A percentile compares a stretch with the other conserved stretches of the same genome.
Evolutionary conservation across 306 rosid genomes (phyloP).

Genomic region (Cucurbita maxima): DNA sequence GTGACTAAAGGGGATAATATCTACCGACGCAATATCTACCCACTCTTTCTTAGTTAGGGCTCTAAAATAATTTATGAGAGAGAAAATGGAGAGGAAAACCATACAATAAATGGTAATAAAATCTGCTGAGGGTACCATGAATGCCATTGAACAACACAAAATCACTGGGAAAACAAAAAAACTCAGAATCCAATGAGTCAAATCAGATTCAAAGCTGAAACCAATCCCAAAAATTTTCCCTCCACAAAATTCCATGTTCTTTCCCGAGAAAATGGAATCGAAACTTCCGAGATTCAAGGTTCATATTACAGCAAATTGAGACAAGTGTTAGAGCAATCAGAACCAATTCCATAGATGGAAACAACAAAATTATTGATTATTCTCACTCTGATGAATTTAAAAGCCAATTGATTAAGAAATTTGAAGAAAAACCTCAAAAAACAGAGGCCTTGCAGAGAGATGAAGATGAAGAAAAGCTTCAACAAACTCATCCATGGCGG

Average conservation of each 20-base stretch:
- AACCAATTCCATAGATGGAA: background rate
- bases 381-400: background rate
- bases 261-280: background rate
- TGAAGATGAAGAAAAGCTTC: background rate
- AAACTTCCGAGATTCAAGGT: background rate
- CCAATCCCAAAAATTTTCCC: background rate
- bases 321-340: background rate
- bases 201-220: background rate
- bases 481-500: slow-evolving; percentile 2
- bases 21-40: too few species aligned
- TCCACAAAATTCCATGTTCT: background rate
- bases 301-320: background rate
- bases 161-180: background rate
- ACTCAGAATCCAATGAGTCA: background rate
- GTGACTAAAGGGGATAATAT: too few species aligned
- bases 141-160: background rate
- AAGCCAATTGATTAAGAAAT: background rate
- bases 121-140: background rate
- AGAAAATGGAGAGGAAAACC: background rate
- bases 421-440: background rate
- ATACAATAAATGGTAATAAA: background rate
- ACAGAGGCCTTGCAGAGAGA: background rate
- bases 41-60: too few species aligned
- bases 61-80: background rate
- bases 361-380: background rate